Base-by-base conservation (phyloP, 2,329 filamentous ascomycete genomes). In the Sporothrix mexicana region DNA sequence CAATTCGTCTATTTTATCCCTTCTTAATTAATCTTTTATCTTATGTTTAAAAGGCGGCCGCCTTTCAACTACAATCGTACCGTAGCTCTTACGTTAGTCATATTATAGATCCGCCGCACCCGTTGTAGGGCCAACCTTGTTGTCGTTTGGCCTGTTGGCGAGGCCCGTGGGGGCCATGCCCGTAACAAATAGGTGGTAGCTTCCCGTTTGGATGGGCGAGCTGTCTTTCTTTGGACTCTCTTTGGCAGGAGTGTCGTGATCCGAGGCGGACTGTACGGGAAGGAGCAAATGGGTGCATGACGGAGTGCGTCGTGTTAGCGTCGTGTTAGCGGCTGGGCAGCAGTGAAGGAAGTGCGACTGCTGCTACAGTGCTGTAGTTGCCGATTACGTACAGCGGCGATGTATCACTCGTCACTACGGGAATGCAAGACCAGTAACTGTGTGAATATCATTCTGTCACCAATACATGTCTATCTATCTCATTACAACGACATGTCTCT, bases 171-270 rank as follows among this genome's bases (percentile, higher is more conserved):
- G n/a, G n/a, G n/a, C n/a, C n/a, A n/a, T n/a, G n/a, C n/a, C n/a
- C n/a, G n/a, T n/a, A n/a, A n/a, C n/a, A n/a, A 45, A 23, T 45
- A 64, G 36, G 61, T 20, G 69, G 49, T 55, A 71, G 47, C 30
- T 71, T 12, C 12, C 43, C 45, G 25, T 55, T 17, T 12, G 9
- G 49, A 43, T 62, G n/a, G 59, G 59, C 41, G n/a, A 64, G 36
- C 61, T 64, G 61, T 43, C 30, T 36, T 43, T 43, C 30, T 57
- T 36, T 36, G 30, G 57, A 25, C 4, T 12, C 12, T 20, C 9
- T 15, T 55, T 61, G 69, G 43, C 53, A 23, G 43, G 25, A 55
- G 47, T 47, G 59, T 66, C 45, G 47, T 59, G 43, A 71, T 71
- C 61, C 49, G 36, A 61, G 36, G 30, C 30, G 12, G 49, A n/a